A percentile compares a stretch with the other conserved stretches of the same genome.
Evolutionary conservation across 2,329 filamentous ascomycete genomes (phyloP).

Genomic region (Xylariaceae sp.): DNA sequence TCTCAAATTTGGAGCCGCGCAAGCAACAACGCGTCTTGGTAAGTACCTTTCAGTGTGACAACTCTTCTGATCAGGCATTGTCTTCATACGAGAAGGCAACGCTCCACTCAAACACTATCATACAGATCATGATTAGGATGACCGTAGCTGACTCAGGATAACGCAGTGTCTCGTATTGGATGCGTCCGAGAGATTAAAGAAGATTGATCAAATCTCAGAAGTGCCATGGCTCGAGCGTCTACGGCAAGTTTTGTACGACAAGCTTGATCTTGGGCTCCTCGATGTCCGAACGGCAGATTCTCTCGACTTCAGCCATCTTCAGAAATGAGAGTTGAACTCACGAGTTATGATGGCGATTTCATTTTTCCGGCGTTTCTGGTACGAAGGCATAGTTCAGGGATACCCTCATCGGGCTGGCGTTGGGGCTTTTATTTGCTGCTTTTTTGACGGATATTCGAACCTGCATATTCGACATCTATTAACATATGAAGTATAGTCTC

Average conservation of each 20-base stretch:
- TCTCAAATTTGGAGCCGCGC: constrained; percentile 3
- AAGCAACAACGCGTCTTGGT: constrained; percentile 12
- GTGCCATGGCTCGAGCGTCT: constrained; percentile 28
- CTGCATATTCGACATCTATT: neutral
- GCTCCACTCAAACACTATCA: neutral
- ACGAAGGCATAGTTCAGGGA: constrained; percentile 4
- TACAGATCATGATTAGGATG: constrained; percentile 1
- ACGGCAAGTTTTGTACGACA: constrained; percentile 17
- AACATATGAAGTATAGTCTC: neutral
- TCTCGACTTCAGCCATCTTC: constrained; percentile 15
- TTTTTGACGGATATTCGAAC: neutral
- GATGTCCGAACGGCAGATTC: constrained; percentile 12
- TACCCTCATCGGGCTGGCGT: constrained; percentile 22
- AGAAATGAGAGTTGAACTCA: constrained; percentile 1
- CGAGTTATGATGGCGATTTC: neutral
- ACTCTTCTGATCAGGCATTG: neutral
- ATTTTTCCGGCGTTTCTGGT: constrained; percentile 8
- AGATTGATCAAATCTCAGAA: constrained; percentile 23
- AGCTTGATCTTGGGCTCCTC: constrained; percentile 20
- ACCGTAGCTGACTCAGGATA: neutral
- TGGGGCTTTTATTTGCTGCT: neutral
- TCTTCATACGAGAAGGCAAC: neutral
- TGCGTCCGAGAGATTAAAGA: constrained; percentile 24
- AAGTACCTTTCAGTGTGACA: neutral
- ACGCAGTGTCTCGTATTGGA: constrained; percentile 24